phyloP scores from a whole-genome alignment of 306 rosid species.

The Rosa multiflora region DNA sequence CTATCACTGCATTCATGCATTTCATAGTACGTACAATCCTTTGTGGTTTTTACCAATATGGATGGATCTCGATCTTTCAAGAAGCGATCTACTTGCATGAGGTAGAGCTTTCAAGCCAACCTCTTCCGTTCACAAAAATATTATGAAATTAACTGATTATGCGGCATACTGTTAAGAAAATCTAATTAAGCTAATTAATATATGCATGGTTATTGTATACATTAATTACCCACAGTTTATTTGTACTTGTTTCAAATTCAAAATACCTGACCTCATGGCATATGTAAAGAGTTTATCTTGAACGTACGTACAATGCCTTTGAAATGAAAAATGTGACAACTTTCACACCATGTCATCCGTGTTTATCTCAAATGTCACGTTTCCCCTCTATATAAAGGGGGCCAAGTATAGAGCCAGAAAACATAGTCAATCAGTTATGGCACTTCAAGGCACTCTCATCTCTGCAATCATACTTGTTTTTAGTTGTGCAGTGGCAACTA shows the following conservation, averaged over 20 bases:
- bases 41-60: not conserved
- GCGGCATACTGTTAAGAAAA: not conserved
- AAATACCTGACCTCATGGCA: not conserved
- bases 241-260: not conserved
- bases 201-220: not conserved
- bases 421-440: conserved; percentile 15
- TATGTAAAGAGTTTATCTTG: not conserved
- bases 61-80: not conserved
- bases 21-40: not conserved
- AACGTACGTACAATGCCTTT: not conserved
- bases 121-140: not conserved
- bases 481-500: not conserved
- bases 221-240: not conserved
- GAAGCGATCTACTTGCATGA: too few relatives aligned
- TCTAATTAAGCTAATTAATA: too few relatives aligned
- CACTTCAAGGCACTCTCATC: conserved; percentile 2
- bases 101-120: not conserved
- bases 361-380: not conserved
- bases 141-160: not conserved
- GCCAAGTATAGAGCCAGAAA: not conserved
- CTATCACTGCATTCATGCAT: not conserved
- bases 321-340: not conserved
- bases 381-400: not conserved
- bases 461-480: conserved; percentile 4
- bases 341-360: not conserved